phyloP scores from a whole-genome alignment of 1,284 basidiomycete species.

The Lignosus rhinocerotis region DNA sequence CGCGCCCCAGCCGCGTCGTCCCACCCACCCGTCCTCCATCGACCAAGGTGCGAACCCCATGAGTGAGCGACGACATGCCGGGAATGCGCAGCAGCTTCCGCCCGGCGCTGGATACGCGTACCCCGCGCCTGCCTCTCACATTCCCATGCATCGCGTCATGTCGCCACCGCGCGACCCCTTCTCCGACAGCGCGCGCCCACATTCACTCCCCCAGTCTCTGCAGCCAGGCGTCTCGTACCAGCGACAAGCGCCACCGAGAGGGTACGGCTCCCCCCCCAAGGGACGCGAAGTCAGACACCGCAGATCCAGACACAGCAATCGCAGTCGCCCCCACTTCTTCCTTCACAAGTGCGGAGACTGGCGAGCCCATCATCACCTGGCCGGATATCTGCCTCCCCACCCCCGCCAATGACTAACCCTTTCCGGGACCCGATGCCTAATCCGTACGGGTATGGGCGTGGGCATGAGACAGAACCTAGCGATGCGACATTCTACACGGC shows the following conservation, averaged over 20 bases:
- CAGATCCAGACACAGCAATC: constrained; percentile 2
- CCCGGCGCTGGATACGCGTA: constrained; percentile 20
- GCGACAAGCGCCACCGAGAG: constrained; percentile 16
- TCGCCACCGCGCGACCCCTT: constrained; percentile 14
- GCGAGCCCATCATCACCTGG: constrained; percentile 2
- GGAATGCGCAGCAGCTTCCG: constrained; percentile 6
- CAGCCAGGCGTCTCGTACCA: constrained; percentile 15
- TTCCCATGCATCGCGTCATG: constrained; percentile 4
- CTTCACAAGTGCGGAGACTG: neutral
- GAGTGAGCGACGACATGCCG: constrained; percentile 7
- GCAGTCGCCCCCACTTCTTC: neutral
- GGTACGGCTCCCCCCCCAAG: constrained; percentile 20
- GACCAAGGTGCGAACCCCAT: constrained; percentile 8
- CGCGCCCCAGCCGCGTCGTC: constrained; percentile 40
- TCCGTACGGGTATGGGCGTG: constrained; percentile 16
- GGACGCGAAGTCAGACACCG: neutral
- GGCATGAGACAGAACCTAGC: constrained; percentile 18
- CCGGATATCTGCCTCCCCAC: constrained; percentile 2
- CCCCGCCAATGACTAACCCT: constrained; percentile 11
- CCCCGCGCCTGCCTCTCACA: constrained; percentile 3
- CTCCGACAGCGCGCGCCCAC: constrained; percentile 13
- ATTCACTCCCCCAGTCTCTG: neutral
- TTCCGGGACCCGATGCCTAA: constrained; percentile 24
- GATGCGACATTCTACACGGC: constrained; percentile 27
- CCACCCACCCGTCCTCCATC: constrained; percentile 6